Conservation (phyloP, 208 protist genomes). For the Crithidia expoeki region DNA sequence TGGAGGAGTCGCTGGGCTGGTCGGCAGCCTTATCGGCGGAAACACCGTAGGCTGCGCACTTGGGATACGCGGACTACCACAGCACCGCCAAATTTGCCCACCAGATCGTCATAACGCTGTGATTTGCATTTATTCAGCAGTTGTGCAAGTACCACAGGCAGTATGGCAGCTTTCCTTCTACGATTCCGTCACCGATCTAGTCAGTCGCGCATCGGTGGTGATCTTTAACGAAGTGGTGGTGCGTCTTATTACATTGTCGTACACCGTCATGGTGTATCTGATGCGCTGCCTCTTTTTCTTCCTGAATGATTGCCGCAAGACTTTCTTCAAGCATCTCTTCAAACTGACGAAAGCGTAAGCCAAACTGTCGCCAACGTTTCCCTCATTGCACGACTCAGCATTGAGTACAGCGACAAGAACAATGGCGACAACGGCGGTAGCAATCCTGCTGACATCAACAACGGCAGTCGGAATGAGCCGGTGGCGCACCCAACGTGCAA, state of each 20-base stretch:
- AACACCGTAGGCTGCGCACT: conserved; percentile 40
- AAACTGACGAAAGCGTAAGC: conserved; percentile 38
- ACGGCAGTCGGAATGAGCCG: conserved; percentile 1
- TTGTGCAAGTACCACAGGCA: conserved; percentile 33
- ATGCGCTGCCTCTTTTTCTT: conserved; percentile 57
- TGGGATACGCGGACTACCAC: conserved; percentile 44
- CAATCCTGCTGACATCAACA: not conserved
- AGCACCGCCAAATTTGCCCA: conserved; percentile 33
- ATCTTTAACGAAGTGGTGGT: conserved; percentile 30
- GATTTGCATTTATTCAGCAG: conserved; percentile 35
- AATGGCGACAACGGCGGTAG: not conserved
- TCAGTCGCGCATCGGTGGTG: conserved; percentile 32
- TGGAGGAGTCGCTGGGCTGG: conserved; percentile 48
- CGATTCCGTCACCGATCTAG: conserved; percentile 33
- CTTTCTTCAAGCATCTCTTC: conserved; percentile 39
- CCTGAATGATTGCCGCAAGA: conserved; percentile 55
- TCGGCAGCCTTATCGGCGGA: conserved; percentile 33
- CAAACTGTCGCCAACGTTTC: conserved; percentile 38
- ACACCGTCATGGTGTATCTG: conserved; percentile 51
- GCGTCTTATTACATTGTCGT: conserved; percentile 43
- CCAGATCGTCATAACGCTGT: conserved; percentile 29
- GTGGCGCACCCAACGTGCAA: conserved; percentile 5
- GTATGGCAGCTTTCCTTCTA: conserved; percentile 45
- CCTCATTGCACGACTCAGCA: conserved; percentile 4
- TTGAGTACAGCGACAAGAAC: not conserved